Evolutionary conservation across 345 rosid genomes (phyloP).

Genomic region (Corchorus olitorius): DNA sequence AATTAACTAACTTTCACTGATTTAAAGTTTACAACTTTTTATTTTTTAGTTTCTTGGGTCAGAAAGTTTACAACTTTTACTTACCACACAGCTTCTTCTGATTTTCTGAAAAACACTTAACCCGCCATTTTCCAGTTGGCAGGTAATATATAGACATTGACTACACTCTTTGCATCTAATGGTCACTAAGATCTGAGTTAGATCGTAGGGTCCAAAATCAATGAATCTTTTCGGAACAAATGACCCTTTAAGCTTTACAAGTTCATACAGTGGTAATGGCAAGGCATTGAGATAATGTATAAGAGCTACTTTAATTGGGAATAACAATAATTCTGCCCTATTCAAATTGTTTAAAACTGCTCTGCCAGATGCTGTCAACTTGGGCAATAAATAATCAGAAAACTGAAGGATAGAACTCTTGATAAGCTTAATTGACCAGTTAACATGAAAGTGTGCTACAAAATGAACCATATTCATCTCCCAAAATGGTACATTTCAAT

Average conservation of each 20-base stretch:
- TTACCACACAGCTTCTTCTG: no score
- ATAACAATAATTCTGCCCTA: conserved; percentile 36
- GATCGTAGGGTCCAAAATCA: no score
- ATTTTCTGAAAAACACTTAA: no score
- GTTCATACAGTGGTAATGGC: conserved; percentile 29
- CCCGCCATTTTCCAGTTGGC: no score
- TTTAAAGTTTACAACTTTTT: not conserved
- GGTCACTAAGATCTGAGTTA: no score
- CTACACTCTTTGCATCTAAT: no score
- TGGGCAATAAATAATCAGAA: conserved; percentile 16
- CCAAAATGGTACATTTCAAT: not conserved
- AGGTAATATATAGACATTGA: no score
- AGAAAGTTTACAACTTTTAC: no score
- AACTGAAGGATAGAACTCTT: not conserved
- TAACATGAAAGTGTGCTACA: not conserved
- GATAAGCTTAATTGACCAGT: not conserved
- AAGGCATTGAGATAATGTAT: conserved; percentile 37
- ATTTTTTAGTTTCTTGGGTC: no score
- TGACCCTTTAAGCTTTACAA: not conserved
- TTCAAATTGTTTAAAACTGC: conserved; percentile 41
- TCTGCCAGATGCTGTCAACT: conserved; percentile 54
- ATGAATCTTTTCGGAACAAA: no score
- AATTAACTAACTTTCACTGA: not conserved
- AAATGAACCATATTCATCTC: not conserved
- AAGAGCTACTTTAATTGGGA: conserved; percentile 43